Base-by-base conservation (phyloP, 352 stramenopile genomes). In the Pythium sp. region DNA sequence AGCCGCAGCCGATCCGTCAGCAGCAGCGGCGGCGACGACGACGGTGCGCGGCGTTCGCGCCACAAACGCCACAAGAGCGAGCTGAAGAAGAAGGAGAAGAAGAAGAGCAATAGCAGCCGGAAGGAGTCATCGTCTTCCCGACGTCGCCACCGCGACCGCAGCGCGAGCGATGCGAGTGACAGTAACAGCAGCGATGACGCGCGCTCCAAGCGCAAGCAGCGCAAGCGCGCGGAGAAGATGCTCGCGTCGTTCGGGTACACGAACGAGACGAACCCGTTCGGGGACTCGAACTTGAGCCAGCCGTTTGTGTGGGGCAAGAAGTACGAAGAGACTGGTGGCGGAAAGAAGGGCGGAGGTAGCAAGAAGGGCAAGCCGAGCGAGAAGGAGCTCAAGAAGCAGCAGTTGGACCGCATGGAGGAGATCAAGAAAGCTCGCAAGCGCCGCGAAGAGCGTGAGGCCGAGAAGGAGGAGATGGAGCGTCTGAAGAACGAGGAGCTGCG, bases 261-360 rank as follows among this genome's bases (percentile, higher is more conserved):
- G n/a, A 97, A 98, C 76, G 97, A 99, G 22, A 91, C 97, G 51
- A 99, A 99, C 78, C 98, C 98, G 55, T 99, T 99, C 65, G 95
- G 97, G 24, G 98, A 99, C 81, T 91, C 95, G 22, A 99, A 98
- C 72, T 79, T 99, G 53, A 95, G 95, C 62, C 86, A 98, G 72
- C 94, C 91, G 9, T 99, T 99, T 74, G 92, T 97, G 5, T 99
- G 98, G 97, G 91, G 91, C 63, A 99, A 99, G 72, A 99, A 99
- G 74, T 90, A 97, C 71, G 88, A 96, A 51, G 73, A 74, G 20
- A 47, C 68, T 20, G 62, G 62, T 24, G 59, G 65, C 38, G 41
- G 58, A 32, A 73, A 67, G 41, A 26, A 49, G 6, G 58, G 34
- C 20, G 53, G 34, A 34, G 24, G 49, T 4, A 46, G 38, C 18